These are phyloP conservation scores for Pseudogymnoascus pannorum DNA, from an alignment of 2,329 filamentous ascomycete genomes.

Conservation along the genomic window DNA sequence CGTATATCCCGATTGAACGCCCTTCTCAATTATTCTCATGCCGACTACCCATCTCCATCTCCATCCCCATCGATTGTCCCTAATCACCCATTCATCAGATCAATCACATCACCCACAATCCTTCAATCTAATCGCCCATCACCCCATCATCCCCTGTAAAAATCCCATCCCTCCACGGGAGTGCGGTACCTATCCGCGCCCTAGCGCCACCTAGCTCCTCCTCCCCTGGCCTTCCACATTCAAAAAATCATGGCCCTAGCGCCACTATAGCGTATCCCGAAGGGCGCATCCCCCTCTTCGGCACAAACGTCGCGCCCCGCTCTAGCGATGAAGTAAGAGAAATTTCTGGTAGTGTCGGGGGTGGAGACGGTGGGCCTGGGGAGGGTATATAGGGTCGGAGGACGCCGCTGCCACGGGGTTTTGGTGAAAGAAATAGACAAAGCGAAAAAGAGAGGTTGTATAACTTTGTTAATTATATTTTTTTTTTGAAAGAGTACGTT, in stretches of 20 bases:
- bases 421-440: background rate
- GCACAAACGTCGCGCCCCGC: background rate
- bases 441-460: background rate
- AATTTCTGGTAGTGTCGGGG: background rate
- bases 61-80: background rate
- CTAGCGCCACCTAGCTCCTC: background rate
- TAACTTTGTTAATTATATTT: background rate
- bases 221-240: background rate
- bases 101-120: background rate
- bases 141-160: background rate
- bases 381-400: background rate
- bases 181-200: background rate
- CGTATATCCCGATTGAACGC: background rate
- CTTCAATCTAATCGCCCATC: background rate
- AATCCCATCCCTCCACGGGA: background rate
- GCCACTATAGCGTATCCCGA: background rate
- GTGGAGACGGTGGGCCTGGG: background rate
- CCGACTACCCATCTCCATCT: background rate
- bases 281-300: background rate
- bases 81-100: background rate
- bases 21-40: background rate
- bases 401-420: background rate
- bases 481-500: background rate
- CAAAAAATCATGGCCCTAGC: background rate
- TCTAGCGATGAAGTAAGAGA: background rate